Evolutionary conservation across 2,329 filamentous ascomycete genomes (phyloP).

Genomic region (Paracoccidioides lutzii): DNA sequence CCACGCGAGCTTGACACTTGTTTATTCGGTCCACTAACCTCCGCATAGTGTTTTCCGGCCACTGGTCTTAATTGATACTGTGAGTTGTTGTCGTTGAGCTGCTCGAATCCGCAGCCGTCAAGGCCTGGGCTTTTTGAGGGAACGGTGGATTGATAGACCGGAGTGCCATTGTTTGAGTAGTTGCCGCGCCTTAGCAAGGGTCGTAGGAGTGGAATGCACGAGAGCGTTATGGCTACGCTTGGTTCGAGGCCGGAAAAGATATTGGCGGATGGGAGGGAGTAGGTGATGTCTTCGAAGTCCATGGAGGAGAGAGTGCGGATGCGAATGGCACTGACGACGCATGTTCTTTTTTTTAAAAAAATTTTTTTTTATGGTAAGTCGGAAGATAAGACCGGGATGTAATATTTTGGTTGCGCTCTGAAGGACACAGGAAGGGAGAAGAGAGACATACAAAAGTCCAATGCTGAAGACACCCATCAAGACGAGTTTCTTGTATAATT

Average conservation of each 20-base stretch:
- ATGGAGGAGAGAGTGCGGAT: conserved; percentile 23
- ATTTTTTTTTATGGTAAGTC: conserved; percentile 7
- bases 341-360: conserved; percentile 19
- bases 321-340: conserved; percentile 25
- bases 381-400: no score
- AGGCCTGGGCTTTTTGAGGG: neutral
- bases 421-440: neutral
- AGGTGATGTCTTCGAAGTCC: conserved; percentile 26
- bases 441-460: conserved; percentile 14
- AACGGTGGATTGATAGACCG: conserved; percentile 3
- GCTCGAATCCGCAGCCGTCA: conserved; percentile 14
- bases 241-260: conserved; percentile 30
- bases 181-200: conserved; percentile 23
- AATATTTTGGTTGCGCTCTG: neutral
- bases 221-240: conserved; percentile 26
- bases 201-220: conserved; percentile 31
- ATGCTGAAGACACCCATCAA: conserved; percentile 15
- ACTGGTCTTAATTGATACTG: conserved; percentile 18
- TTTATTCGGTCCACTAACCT: neutral
- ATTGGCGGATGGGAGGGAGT: conserved; percentile 21
- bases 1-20: neutral
- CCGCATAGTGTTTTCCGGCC: conserved; percentile 9
- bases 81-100: conserved; percentile 18
- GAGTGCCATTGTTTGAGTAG: conserved; percentile 13
- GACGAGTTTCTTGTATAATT: conserved; percentile 14